Evolutionary conservation across 2,329 filamentous ascomycete species (phyloP).

Genomic region (Thielaviopsis musarum): DNA sequence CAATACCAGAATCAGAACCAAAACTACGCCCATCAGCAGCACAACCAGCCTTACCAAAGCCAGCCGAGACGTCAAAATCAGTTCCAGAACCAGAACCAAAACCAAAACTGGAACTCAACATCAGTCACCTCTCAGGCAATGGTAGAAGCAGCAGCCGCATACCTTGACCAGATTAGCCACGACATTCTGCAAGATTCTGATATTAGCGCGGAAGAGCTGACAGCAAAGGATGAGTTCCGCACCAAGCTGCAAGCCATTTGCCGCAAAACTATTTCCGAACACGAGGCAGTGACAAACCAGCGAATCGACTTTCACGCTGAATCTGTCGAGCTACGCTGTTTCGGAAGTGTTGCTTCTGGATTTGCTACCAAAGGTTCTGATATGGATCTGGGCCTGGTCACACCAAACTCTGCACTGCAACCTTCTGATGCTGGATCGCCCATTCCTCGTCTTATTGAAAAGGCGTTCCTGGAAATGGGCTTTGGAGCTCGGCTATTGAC

Average conservation of each 20-base stretch:
- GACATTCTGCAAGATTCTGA: slow-evolving; percentile 39
- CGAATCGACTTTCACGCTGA: slow-evolving; percentile 30
- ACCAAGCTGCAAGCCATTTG: slow-evolving; percentile 46
- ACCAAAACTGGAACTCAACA: background rate
- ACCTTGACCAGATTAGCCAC: slow-evolving; percentile 9
- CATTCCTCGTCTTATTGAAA: slow-evolving; percentile 61
- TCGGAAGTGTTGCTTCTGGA: slow-evolving; percentile 68
- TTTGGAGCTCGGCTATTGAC: slow-evolving; percentile 64
- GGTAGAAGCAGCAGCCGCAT: background rate
- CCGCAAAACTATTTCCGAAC: slow-evolving; percentile 35
- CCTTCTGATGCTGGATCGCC: slow-evolving; percentile 38
- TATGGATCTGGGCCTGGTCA: slow-evolving; percentile 71
- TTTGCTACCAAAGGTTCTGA: slow-evolving; percentile 81
- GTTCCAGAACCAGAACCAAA: background rate
- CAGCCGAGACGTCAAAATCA: background rate
- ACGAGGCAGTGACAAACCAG: slow-evolving; percentile 29
- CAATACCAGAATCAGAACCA: background rate
- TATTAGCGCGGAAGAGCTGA: slow-evolving; percentile 45
- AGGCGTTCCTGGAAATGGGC: slow-evolving; percentile 52
- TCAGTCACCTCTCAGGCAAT: background rate
- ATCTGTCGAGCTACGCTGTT: slow-evolving; percentile 55
- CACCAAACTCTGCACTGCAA: slow-evolving; percentile 38
- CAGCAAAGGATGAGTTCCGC: slow-evolving; percentile 57
- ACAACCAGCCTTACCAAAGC: background rate
- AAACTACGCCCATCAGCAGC: background rate